A percentile compares a stretch with the other conserved stretches of the same genome.
Conservation (phyloP, 2,329 filamentous ascomycete species). For the Botrytis hyacinthi region DNA sequence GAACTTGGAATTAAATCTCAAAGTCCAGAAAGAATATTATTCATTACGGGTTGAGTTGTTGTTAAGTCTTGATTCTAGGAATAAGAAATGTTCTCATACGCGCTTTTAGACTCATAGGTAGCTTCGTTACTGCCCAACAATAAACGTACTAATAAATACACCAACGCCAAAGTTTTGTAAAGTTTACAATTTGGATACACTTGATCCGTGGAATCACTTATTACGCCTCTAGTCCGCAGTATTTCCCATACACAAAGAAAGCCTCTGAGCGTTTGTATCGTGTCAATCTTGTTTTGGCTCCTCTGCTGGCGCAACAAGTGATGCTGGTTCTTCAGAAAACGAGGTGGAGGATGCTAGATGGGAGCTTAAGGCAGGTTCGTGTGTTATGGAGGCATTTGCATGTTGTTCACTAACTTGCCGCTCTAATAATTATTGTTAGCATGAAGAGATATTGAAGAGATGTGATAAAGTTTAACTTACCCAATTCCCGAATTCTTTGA, state of each 20-base stretch:
- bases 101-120: not conserved
- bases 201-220: slow-evolving; percentile 4
- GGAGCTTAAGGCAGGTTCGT: slow-evolving; percentile 37
- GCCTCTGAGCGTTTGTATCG: not conserved
- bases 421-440: slow-evolving; percentile 29
- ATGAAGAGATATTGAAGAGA: not conserved
- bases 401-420: slow-evolving; percentile 35
- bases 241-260: slow-evolving; percentile 2
- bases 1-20: not conserved
- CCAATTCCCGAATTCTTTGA: slow-evolving; percentile 69
- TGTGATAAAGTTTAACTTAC: slow-evolving; percentile 44
- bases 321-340: slow-evolving; percentile 31
- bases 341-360: slow-evolving; percentile 36
- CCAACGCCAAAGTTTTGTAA: slow-evolving; percentile 9
- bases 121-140: slow-evolving; percentile 10
- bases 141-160: not conserved
- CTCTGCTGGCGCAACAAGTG: slow-evolving; percentile 15
- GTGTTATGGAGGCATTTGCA: slow-evolving; percentile 35
- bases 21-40: not conserved
- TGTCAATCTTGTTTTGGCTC: slow-evolving; percentile 27
- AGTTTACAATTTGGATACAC: slow-evolving; percentile 16
- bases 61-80: slow-evolving; percentile 10
- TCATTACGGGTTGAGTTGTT: not conserved
- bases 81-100: not conserved
- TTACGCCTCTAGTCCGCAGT: slow-evolving; percentile 6